Evolutionary conservation across 108 stramenopile genomes (phyloP).

Genomic region (Nitzschia sp.): DNA sequence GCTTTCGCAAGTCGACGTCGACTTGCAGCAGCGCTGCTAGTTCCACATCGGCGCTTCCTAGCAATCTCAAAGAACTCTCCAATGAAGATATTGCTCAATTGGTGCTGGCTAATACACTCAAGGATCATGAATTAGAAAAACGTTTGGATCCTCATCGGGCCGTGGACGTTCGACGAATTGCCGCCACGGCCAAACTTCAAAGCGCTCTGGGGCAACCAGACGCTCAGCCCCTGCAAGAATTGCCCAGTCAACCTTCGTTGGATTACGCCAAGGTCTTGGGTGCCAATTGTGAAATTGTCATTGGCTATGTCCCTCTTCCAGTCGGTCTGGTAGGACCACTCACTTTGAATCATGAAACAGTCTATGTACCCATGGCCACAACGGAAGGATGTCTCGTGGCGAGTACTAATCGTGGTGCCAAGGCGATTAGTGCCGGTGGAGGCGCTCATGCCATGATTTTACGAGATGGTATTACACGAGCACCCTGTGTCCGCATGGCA

Average conservation of each 20-base stretch:
- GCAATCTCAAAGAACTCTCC: constrained; percentile 55
- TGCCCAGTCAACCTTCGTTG: constrained; percentile 73
- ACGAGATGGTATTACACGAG: constrained; percentile 97
- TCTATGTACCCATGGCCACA: constrained; percentile 98
- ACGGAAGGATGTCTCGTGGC: constrained; percentile 98
- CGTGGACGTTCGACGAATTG: constrained; percentile 86
- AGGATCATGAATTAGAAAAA: constrained; percentile 97
- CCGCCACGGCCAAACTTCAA: constrained; percentile 64
- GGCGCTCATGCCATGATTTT: constrained; percentile 78
- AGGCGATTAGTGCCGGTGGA: constrained; percentile 89
- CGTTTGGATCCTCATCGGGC: constrained; percentile 89
- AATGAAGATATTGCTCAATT: constrained; percentile 77
- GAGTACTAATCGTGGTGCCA: constrained; percentile 95
- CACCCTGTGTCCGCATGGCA: constrained; percentile 90
- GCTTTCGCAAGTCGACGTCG: constrained; percentile 41
- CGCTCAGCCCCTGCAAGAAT: constrained; percentile 43
- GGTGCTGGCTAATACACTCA: constrained; percentile 78
- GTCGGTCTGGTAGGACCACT: constrained; percentile 96
- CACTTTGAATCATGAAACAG: constrained; percentile 83
- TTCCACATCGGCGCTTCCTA: constrained; percentile 3
- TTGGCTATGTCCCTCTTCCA: constrained; percentile 96
- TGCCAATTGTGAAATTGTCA: constrained; percentile 98
- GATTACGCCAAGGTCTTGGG: constrained; percentile 93
- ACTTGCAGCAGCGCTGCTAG: too few species aligned
- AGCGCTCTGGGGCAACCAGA: constrained; percentile 41